Evolutionary conservation across 352 stramenopile species (phyloP).

Genomic region (Globisporangium lucens): DNA sequence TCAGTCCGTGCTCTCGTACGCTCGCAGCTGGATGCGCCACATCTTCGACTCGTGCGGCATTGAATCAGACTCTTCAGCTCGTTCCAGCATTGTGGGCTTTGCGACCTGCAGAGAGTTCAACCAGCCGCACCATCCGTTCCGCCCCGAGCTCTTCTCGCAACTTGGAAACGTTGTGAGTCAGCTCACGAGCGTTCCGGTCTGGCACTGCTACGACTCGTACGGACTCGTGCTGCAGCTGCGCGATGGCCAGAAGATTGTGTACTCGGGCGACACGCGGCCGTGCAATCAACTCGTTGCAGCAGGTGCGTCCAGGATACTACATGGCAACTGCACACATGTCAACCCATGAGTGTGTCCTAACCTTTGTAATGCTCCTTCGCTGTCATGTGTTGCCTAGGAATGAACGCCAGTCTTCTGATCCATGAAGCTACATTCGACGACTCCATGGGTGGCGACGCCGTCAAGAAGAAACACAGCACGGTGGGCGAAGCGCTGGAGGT

Average conservation of each 20-base stretch:
- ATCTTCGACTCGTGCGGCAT: conserved; percentile 13
- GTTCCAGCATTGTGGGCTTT: conserved; percentile 24
- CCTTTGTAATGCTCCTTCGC: neutral
- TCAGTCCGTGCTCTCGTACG: conserved; percentile 54
- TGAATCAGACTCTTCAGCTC: neutral
- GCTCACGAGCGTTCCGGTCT: conserved; percentile 63
- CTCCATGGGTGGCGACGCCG: conserved; percentile 91
- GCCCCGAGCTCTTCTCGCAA: conserved; percentile 24
- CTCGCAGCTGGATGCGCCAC: conserved; percentile 41
- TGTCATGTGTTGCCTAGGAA: neutral
- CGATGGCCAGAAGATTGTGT: conserved; percentile 69
- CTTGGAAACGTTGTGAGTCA: conserved; percentile 30
- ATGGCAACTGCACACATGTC: neutral
- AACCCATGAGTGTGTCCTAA: neutral
- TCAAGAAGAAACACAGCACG: conserved; percentile 93
- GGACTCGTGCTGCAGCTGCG: conserved; percentile 60
- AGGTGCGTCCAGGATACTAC: neutral
- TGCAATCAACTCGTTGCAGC: conserved; percentile 63
- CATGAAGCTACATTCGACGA: conserved; percentile 98
- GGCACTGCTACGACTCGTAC: conserved; percentile 81
- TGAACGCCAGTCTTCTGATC: conserved; percentile 86
- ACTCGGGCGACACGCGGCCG: conserved; percentile 93
- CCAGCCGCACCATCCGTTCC: conserved; percentile 24
- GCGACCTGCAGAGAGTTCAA: conserved; percentile 59
- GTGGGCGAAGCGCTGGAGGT: conserved; percentile 90